These are phyloP conservation scores for Metarhizium humberi DNA, from an alignment of 2,329 filamentous ascomycete genomes.

Conservation along the genomic window DNA sequence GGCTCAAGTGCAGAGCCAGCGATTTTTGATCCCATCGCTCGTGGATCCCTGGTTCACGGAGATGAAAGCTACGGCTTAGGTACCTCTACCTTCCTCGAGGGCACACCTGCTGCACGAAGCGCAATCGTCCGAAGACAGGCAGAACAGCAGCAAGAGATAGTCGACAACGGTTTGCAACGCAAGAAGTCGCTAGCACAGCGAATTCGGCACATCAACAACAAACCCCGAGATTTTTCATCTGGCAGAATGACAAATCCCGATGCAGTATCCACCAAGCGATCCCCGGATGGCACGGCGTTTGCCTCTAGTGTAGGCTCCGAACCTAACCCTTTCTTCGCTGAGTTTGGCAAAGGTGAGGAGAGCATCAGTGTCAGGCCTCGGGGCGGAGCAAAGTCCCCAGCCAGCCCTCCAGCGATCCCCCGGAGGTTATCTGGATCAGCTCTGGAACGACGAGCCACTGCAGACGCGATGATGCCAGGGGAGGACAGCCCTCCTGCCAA, in stretches of 20 bases:
- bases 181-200: slow-evolving; percentile 95
- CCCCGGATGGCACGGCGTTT: slow-evolving; percentile 27
- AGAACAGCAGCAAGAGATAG: slow-evolving; percentile 52
- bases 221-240: slow-evolving; percentile 50
- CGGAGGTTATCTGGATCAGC: slow-evolving; percentile 27
- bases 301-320: slow-evolving; percentile 23
- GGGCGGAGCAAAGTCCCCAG: slow-evolving; percentile 34
- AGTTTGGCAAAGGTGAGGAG: slow-evolving; percentile 55
- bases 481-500: slow-evolving; percentile 33
- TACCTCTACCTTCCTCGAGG: slow-evolving; percentile 92
- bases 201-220: slow-evolving; percentile 73
- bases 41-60: slow-evolving; percentile 69
- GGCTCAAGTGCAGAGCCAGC: slow-evolving; percentile 29
- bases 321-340: slow-evolving; percentile 73
- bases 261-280: slow-evolving; percentile 30
- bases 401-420: slow-evolving; percentile 46
- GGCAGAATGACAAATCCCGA: slow-evolving; percentile 52
- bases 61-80: slow-evolving; percentile 77
- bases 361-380: slow-evolving; percentile 35
- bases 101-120: slow-evolving; percentile 74
- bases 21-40: slow-evolving; percentile 59
- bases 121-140: slow-evolving; percentile 69
- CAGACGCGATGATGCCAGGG: slow-evolving; percentile 37
- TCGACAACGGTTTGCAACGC: slow-evolving; percentile 57
- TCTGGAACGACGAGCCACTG: slow-evolving; percentile 57